Evolutionary conservation across 1,139 yeast genomes (phyloP).

Genomic region (Wickerhamiella pararugosa): DNA sequence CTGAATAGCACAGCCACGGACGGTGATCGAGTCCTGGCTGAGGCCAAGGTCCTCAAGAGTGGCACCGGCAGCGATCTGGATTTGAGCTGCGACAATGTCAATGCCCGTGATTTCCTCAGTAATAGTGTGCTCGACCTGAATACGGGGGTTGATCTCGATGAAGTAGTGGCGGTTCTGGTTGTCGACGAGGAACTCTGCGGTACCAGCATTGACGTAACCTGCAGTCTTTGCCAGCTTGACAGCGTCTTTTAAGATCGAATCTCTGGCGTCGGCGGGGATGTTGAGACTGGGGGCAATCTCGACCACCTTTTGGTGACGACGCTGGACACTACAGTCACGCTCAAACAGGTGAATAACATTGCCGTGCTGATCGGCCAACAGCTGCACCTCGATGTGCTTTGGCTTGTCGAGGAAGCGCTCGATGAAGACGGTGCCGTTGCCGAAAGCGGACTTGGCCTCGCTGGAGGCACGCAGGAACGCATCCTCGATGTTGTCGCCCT

Average conservation of each 20-base stretch:
- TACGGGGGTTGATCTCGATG: slow-evolving; percentile 96
- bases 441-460: slow-evolving; percentile 89
- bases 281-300: slow-evolving; percentile 99
- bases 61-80: slow-evolving; percentile 98
- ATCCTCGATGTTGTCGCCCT: slow-evolving; percentile 84
- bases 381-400: slow-evolving; percentile 95
- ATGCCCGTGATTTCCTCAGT: slow-evolving; percentile 98
- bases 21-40: slow-evolving; percentile 83
- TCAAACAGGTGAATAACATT: slow-evolving; percentile 92
- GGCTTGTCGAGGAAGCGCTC: slow-evolving; percentile 93
- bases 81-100: slow-evolving; percentile 95
- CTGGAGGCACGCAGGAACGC: slow-evolving; percentile 90
- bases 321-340: slow-evolving; percentile 97
- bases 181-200: slow-evolving; percentile 95
- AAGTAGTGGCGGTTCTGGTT: slow-evolving; percentile 89
- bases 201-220: slow-evolving; percentile 93
- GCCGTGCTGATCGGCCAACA: slow-evolving; percentile 86
- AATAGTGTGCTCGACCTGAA: slow-evolving; percentile 96
- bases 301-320: slow-evolving; percentile 98
- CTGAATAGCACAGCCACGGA: slow-evolving; percentile 96
- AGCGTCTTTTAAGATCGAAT: slow-evolving; percentile 86
- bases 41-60: slow-evolving; percentile 80
- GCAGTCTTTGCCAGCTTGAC: slow-evolving; percentile 81
- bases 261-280: slow-evolving; percentile 65
- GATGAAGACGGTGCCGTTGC: slow-evolving; percentile 95